Percentiles rank a stretch among this genome's conserved stretches.
Evolutionary conservation across 2,329 filamentous ascomycete species (phyloP).

Genomic region (Diplodia intermedia): DNA sequence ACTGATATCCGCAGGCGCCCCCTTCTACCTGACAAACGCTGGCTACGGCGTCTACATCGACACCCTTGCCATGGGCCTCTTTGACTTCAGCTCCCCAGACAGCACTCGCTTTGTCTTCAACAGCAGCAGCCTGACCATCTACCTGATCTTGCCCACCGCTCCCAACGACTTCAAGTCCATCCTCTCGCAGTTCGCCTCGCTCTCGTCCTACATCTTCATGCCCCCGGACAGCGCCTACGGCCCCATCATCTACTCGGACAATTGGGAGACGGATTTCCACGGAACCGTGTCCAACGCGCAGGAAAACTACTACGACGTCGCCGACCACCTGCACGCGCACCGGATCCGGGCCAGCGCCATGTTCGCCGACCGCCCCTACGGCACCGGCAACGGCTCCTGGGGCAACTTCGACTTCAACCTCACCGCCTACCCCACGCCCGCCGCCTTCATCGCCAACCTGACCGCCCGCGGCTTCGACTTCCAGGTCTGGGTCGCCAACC

Average conservation of each 20-base stretch:
- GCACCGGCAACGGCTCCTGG: slow-evolving; percentile 43
- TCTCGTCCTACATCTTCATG: slow-evolving; percentile 42
- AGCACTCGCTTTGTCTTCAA: slow-evolving; percentile 44
- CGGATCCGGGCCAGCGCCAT: slow-evolving; percentile 45
- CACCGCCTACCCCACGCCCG: slow-evolving; percentile 43
- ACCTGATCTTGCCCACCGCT: slow-evolving; percentile 40
- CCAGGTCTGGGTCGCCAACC: slow-evolving; percentile 49
- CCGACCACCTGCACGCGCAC: slow-evolving; percentile 43
- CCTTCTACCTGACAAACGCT: slow-evolving; percentile 44
- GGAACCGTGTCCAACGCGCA: slow-evolving; percentile 43
- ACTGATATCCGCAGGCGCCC: slow-evolving; percentile 35
- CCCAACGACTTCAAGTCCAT: slow-evolving; percentile 38
- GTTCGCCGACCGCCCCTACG: slow-evolving; percentile 47
- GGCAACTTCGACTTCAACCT: slow-evolving; percentile 50
- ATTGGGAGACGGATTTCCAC: slow-evolving; percentile 47
- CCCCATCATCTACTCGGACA: slow-evolving; percentile 47
- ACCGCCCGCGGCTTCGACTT: slow-evolving; percentile 45
- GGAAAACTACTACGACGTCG: slow-evolving; percentile 47
- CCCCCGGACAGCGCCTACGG: slow-evolving; percentile 45
- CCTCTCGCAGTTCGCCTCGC: slow-evolving; percentile 40
- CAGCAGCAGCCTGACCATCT: slow-evolving; percentile 42
- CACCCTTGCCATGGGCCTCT: slow-evolving; percentile 43
- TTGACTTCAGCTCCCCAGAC: slow-evolving; percentile 40
- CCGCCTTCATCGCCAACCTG: slow-evolving; percentile 44
- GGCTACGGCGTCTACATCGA: slow-evolving; percentile 47